Evolutionary conservation across 179 eudicot genomes (phyloP), one percentile per base, ranked within the genome.

Genomic region (Patellifolia procumbens): DNA sequence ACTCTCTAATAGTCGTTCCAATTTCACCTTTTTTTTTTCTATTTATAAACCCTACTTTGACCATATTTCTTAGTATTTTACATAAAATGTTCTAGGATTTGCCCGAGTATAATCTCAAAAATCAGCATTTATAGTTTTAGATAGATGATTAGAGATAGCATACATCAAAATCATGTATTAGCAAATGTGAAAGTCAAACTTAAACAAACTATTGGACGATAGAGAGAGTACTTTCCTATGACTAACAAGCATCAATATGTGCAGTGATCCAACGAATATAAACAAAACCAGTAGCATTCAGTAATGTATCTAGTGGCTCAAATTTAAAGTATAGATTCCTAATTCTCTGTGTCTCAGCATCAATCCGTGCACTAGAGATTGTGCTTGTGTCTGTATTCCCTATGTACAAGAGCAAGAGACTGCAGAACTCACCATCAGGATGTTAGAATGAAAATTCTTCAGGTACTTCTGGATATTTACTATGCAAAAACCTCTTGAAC

Each of bases 401-500:
- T 39, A 11, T 66, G 26, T 63, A 63, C 46, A 63, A 62, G 69
- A 22, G 42, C 32, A 39, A 28, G 53, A 42, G 52, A 42, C 42
- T 42, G 19, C n/a, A 43, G 55, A 66, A 66, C 9, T 66, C 35
- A n/a, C n/a, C 35, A 45, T 51, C 5, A 12, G 53, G 35, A 68
- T 43, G 34, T 72, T n/a, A 72, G n/a, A 53, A 53, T 53, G 64
- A 32, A 19, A 55, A 72, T 37, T 72, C 63, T 2, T 53, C 31
- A 7, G 74, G 63, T 35, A 53, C 5, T 53, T 34, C 74, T 22
- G 45, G 20, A 37, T 72, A 72, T 26, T 53, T 72, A 48, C 64
- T 34, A 46, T 15, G 55, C 49, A 72, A 7, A 72, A 34, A 72
- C 63, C 24, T 72, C 74, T 72, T 72, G 34, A 72, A n/a, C 64